Base-by-base conservation (phyloP, 2,329 filamentous ascomycete genomes). In the Fusarium poae region DNA sequence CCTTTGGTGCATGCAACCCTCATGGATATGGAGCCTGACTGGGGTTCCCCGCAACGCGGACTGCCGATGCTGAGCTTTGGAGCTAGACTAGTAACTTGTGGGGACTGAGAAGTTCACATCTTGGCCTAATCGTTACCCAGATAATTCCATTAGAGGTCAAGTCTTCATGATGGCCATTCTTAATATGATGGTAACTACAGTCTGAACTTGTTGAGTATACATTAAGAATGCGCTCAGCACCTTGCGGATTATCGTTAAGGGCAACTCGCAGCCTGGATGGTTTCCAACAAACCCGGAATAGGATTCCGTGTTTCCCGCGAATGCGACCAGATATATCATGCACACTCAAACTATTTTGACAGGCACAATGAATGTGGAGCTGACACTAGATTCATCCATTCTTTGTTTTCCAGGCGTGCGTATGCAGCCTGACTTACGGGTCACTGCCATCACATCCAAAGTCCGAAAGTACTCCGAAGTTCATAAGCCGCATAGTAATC, bases 391-490 rank as follows among this genome's bases (percentile, higher is more conserved):
- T 32, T 45, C 16, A 37, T 50, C 18, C 21, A 34, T 39, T 27
- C 11, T 35, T 34, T 23, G 21, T 53, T 39, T 21, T 60, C 21
- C 25, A 67, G 55, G 44, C 54, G 43, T 54, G 34, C 39, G 44
- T 49, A 53, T 65, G 37, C 57, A 30, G 64, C 50, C 27, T 25
- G 58, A 59, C 34, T 54, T 44, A 39, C 13, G 21, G 29, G 16
- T 57, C 37, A 52, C 25, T 30, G 6, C 30, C 37, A 35, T 45
- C 43, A 30, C 20, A 37, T 9, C 23, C 25, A 44, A 27, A 68
- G n/a, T 16, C 68, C 68, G 68, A 71, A 42, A 50, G 45, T 58
- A 29, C 56, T 44, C 68, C 68, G 65, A 71, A 57, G 21, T 61
- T 50, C 11, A 23, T n/a, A 52, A 32, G 59, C n/a, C n/a, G 30